phyloP scores from a whole-genome alignment of 2,329 filamentous ascomycete species.

The Sarocladiaceae sp. region DNA sequence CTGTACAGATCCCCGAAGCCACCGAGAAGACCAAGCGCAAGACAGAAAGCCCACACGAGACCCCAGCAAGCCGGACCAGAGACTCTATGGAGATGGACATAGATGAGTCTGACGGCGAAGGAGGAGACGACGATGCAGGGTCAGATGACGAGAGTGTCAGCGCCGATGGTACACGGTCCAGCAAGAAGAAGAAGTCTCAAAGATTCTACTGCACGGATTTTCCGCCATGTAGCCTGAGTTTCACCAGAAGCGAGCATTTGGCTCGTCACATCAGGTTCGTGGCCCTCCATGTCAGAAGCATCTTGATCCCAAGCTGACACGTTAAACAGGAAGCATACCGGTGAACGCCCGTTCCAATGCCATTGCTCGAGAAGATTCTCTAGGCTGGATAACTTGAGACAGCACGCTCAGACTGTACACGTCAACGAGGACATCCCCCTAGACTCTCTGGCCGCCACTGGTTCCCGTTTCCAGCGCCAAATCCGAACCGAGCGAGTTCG shows the following conservation, averaged over 20 bases:
- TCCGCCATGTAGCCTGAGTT: conserved; percentile 88
- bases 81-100: conserved; percentile 68
- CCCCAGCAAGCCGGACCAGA: conserved; percentile 45
- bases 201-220: conserved; percentile 95
- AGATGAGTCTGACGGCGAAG: conserved; percentile 66
- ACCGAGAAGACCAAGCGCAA: conserved; percentile 34
- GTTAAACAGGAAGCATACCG: conserved; percentile 77
- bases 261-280: conserved; percentile 82
- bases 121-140: conserved; percentile 13
- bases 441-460: conserved; percentile 87
- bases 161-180: conserved; percentile 60
- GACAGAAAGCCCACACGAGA: conserved; percentile 52
- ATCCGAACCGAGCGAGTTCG: conserved; percentile 81
- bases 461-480: conserved; percentile 86
- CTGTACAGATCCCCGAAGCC: conserved; percentile 39
- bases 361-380: conserved; percentile 93
- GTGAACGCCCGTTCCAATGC: conserved; percentile 92
- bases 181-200: conserved; percentile 94
- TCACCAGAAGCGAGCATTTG: conserved; percentile 91
- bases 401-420: conserved; percentile 96
- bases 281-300: neutral
- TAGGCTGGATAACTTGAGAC: conserved; percentile 85
- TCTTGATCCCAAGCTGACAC: conserved; percentile 7
- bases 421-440: conserved; percentile 95
- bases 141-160: conserved; percentile 57